Percentiles rank a stretch among this genome's conserved stretches.
These are phyloP conservation scores for Trichomonas tenax DNA, from an alignment of 208 protist genomes.

Conservation along the genomic window DNA sequence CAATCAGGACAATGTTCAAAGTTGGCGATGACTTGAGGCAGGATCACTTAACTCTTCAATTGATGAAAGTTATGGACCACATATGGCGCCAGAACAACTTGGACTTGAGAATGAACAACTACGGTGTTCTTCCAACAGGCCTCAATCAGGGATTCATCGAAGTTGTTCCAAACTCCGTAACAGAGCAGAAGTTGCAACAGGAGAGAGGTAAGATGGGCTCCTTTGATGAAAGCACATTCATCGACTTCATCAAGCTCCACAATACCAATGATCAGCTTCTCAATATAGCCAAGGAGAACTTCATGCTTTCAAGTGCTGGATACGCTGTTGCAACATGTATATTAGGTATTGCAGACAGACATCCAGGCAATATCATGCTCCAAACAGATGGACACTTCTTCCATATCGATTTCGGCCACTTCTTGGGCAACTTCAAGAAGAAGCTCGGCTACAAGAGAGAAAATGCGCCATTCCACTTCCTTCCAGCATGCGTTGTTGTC, in stretches of 20 bases:
- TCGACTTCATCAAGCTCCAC: neutral
- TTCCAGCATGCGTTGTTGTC: constrained; percentile 15
- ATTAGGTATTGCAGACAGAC: constrained; percentile 53
- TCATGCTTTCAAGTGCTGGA: constrained; percentile 39
- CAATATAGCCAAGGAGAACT: constrained; percentile 22
- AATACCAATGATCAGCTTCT: neutral
- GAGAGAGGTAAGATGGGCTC: neutral
- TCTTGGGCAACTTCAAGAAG: constrained; percentile 79
- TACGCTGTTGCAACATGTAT: constrained; percentile 58
- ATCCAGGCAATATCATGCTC: constrained; percentile 48
- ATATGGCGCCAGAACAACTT: constrained; percentile 41
- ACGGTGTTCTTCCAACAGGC: constrained; percentile 1
- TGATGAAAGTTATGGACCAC: constrained; percentile 41
- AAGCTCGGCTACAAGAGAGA: constrained; percentile 76
- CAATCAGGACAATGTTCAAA: constrained; percentile 48
- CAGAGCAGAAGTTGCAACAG: neutral
- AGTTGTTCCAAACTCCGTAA: neutral
- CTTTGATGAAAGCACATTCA: neutral
- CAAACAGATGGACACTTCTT: constrained; percentile 44
- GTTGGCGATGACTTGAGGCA: constrained; percentile 52
- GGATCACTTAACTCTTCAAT: constrained; percentile 47
- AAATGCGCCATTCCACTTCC: constrained; percentile 70
- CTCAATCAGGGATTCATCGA: constrained; percentile 8
- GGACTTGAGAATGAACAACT: constrained; percentile 33
- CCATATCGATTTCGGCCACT: constrained; percentile 86